Evolutionary conservation across 305 asterid species (phyloP).

Genomic region (Fraxinus nigra): DNA sequence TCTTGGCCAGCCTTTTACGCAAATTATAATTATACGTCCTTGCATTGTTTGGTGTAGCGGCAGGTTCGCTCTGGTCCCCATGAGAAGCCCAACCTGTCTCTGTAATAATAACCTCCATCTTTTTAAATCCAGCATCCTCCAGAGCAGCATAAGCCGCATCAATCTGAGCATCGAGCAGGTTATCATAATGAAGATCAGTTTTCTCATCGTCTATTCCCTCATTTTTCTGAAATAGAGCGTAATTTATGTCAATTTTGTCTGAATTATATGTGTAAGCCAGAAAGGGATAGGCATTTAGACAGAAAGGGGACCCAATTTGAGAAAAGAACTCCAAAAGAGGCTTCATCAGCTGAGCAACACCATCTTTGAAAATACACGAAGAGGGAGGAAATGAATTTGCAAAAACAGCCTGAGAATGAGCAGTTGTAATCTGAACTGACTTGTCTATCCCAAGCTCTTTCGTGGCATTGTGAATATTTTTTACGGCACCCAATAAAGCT

Average conservation of each 20-base stretch:
- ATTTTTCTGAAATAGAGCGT: slow-evolving; percentile 76
- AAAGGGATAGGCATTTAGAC: slow-evolving; percentile 90
- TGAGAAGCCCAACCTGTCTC: slow-evolving; percentile 99
- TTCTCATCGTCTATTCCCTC: slow-evolving; percentile 61
- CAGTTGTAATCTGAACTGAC: slow-evolving; percentile 63
- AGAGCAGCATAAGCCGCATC: slow-evolving; percentile 95
- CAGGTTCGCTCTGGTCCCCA: slow-evolving; percentile 83
- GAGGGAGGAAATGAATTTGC: slow-evolving; percentile 91
- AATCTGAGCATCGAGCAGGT: slow-evolving; percentile 93
- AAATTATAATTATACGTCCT: slow-evolving; percentile 77
- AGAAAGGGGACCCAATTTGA: slow-evolving; percentile 76
- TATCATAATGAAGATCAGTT: slow-evolving; percentile 76
- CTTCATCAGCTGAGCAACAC: slow-evolving; percentile 65
- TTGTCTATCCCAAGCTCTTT: slow-evolving; percentile 51
- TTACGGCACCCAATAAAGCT: slow-evolving; percentile 66
- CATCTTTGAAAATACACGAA: slow-evolving; percentile 65
- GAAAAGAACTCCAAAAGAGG: slow-evolving; percentile 81
- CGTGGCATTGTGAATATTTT: slow-evolving; percentile 76
- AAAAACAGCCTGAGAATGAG: slow-evolving; percentile 82
- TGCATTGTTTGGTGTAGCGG: slow-evolving; percentile 71
- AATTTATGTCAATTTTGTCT: slow-evolving; percentile 69
- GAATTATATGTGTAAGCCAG: slow-evolving; percentile 69
- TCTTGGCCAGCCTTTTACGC: slow-evolving; percentile 83
- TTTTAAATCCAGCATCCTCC: slow-evolving; percentile 65
- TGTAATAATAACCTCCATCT: slow-evolving; percentile 86